phyloP scores from a whole-genome alignment of 768 basidiomycete genomes.

The Ramaria rubella region DNA sequence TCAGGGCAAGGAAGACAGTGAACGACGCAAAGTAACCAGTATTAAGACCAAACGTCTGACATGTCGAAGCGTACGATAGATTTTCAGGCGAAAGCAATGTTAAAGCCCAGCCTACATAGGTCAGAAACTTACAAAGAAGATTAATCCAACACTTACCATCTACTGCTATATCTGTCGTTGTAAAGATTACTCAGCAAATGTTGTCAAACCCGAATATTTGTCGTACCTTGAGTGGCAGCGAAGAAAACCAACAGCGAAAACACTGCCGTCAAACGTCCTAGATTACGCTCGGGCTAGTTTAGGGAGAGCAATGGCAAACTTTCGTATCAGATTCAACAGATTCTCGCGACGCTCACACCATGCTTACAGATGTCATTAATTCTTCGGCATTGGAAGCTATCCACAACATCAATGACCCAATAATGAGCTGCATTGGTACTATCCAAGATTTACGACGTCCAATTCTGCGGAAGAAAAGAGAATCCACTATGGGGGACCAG shows the following conservation, averaged over 20 bases:
- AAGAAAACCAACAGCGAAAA: constrained; percentile 91
- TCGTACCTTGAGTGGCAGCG: constrained; percentile 90
- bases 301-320: constrained; percentile 9
- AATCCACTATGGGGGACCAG: constrained; percentile 97
- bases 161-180: constrained; percentile 80
- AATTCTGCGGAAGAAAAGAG: constrained; percentile 69
- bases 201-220: neutral
- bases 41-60: constrained; percentile 95
- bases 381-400: constrained; percentile 69
- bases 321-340: neutral
- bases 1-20: constrained; percentile 95
- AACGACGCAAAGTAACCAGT: constrained; percentile 94
- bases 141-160: constrained; percentile 62
- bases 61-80: constrained; percentile 93
- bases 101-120: constrained; percentile 59
- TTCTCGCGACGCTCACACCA: constrained; percentile 15
- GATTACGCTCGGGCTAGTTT: constrained; percentile 70
- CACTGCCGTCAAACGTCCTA: constrained; percentile 68
- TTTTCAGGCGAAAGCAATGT: constrained; percentile 88
- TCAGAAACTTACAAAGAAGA: constrained; percentile 36
- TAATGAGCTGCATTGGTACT: constrained; percentile 90
- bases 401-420: constrained; percentile 77
- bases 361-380: constrained; percentile 68
- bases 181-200: neutral
- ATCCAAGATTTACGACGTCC: constrained; percentile 99